Evolutionary conservation across 129 eudicot species (phyloP).

Genomic region (Dittrichia graveolens): DNA sequence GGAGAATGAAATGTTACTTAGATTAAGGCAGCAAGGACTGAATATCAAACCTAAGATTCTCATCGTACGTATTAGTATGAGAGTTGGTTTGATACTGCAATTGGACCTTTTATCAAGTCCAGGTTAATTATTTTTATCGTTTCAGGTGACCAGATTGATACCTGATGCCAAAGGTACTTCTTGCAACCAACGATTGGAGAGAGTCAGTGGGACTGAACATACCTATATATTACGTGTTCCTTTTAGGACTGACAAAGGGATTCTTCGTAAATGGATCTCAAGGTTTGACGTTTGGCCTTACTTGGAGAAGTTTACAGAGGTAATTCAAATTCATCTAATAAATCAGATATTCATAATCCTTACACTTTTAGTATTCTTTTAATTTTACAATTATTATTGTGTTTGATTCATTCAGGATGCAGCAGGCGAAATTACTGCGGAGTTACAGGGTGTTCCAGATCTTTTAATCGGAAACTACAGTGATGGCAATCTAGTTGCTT

Average conservation of each 20-base stretch:
- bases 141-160: constrained; percentile 80
- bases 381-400: neutral
- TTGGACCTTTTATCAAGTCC: neutral
- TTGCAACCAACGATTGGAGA: constrained; percentile 92
- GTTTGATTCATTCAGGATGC: constrained; percentile 61
- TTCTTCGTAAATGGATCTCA: constrained; percentile 93
- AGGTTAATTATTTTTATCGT: neutral
- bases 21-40: constrained; percentile 83
- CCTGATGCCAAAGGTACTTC: constrained; percentile 98
- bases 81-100: neutral
- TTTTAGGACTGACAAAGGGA: constrained; percentile 74
- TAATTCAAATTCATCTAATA: constrained; percentile 15
- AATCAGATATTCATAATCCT: neutral
- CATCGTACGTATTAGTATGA: constrained; percentile 46
- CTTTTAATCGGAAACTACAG: constrained; percentile 94
- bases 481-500: constrained; percentile 95
- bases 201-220: constrained; percentile 72
- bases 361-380: neutral
- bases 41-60: constrained; percentile 83
- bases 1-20: constrained; percentile 84
- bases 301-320: constrained; percentile 81
- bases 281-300: constrained; percentile 99
- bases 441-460: constrained; percentile 78
- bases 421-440: constrained; percentile 79
- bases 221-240: constrained; percentile 87